Evolutionary conservation across 2,329 filamentous ascomycete species (phyloP), one percentile per base, ranked within the genome.

Genomic region (Aspergillus pseudoterreus): DNA sequence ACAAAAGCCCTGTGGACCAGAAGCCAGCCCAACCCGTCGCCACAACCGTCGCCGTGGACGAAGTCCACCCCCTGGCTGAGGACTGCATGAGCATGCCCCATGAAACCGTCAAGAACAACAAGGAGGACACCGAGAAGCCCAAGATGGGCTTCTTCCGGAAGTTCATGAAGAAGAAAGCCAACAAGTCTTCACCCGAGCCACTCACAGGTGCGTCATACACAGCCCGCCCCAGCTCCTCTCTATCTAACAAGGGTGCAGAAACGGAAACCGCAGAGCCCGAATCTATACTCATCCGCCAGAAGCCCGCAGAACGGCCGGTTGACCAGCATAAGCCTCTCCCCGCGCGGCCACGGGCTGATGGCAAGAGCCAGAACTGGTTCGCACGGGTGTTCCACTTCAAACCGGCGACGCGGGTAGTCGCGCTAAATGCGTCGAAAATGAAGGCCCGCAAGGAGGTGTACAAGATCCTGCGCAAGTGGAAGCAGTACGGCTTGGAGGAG

Each of bases 331-430:
- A 54, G 33, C 39, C 58, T 47, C 24, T 50, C 41, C 47, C 53
- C 22, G 38, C 52, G 27, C 47, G 59, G 55, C 43, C 59, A 42
- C 21, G 57, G 17, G 8, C 60, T 52, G 10, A 36, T 50, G 32
- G 61, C 46, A 51, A 62, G 42, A 86, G 84, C 65, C 85, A 90
- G 64, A 95, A 87, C 60, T 96, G 92, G 92, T 82, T 97, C 48
- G 87, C 90, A 27, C 87, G 90, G 14, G 83, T 97, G 43, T 90
- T 97, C 75, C 84, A 90, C 50, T 86, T 96, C 65, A 96, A 94
- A 68, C 92, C 92, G 1, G 88, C 86, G 0, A 86, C 78, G 14
- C 83, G 83, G 57, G 80, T 88, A 24, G 71, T 96, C 14, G 94
- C 90, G 67, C 85, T 96, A 67, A 80, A 79, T 3, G 79, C 90